Evolutionary conservation across 139 green algal genomes (phyloP).

Genomic region (Chlorella sp.): DNA sequence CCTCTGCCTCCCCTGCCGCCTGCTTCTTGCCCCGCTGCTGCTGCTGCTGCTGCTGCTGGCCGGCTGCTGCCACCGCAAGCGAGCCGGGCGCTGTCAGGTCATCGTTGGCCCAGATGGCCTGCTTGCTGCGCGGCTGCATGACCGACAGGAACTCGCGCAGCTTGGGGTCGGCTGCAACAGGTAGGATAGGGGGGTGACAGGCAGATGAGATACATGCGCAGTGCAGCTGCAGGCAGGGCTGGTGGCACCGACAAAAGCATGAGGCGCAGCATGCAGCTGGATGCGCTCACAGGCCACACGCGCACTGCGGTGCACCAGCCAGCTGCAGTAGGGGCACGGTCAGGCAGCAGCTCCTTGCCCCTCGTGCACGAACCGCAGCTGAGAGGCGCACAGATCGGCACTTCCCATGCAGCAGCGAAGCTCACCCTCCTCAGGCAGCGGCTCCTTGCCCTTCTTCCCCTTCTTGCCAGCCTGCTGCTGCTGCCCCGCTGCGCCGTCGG

Average conservation of each 20-base stretch:
- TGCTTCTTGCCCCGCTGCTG: background rate
- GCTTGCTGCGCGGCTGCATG: conserved; percentile 84
- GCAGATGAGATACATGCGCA: background rate
- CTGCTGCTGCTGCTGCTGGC: background rate
- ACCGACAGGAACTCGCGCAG: conserved; percentile 94
- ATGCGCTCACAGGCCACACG: too few species aligned
- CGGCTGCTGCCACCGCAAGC: conserved; percentile 13
- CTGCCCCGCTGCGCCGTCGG: background rate
- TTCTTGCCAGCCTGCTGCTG: background rate
- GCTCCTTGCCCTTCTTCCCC: conserved; percentile 40
- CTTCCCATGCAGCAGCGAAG: background rate
- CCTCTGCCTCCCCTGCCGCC: conserved; percentile 20
- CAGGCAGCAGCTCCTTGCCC: too few species aligned
- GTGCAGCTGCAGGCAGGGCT: too few species aligned
- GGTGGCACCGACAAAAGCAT: too few species aligned
- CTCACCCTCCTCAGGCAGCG: conserved; percentile 32
- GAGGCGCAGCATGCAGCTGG: too few species aligned
- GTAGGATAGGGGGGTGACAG: background rate
- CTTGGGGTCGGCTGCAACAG: conserved; percentile 71
- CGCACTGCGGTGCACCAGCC: background rate
- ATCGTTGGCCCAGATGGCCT: conserved; percentile 92
- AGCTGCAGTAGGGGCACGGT: too few species aligned
- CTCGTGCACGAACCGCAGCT: too few species aligned
- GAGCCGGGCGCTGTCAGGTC: conserved; percentile 46
- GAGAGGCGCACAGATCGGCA: too few species aligned